Conservation (phyloP, 306 rosid species). For the Glycine latifolia region DNA sequence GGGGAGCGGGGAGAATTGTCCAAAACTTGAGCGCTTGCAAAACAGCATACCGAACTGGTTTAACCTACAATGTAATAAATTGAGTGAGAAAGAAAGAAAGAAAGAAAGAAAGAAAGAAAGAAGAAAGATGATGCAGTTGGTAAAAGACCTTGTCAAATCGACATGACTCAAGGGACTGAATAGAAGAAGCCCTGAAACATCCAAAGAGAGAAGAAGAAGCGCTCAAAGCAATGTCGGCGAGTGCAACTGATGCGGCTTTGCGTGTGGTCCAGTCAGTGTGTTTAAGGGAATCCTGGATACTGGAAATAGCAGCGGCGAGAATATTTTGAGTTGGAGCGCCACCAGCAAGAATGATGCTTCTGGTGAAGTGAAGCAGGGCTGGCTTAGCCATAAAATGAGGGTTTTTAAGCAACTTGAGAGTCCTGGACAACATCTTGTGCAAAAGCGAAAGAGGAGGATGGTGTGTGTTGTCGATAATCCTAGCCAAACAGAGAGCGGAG, state of each 20-base stretch:
- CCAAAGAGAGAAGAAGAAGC: conserved; percentile 59
- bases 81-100: no score
- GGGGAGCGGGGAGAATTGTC: conserved; percentile 68
- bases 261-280: conserved; percentile 86
- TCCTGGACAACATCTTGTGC: conserved; percentile 68
- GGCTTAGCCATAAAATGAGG: conserved; percentile 86
- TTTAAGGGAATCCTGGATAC: conserved; percentile 75
- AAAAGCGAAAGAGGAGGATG: conserved; percentile 69
- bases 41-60: conserved; percentile 87
- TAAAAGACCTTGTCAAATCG: no score
- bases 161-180: no score
- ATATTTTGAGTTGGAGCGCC: conserved; percentile 73
- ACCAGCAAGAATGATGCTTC: conserved; percentile 69
- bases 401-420: conserved; percentile 74
- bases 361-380: conserved; percentile 68
- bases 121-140: no score
- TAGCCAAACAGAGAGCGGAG: conserved; percentile 73
- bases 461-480: conserved; percentile 62
- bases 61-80: conserved; percentile 51
- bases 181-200: background rate
- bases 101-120: no score
- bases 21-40: conserved; percentile 78
- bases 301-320: conserved; percentile 64
- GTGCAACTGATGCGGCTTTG: conserved; percentile 80
- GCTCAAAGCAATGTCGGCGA: conserved; percentile 72